A percentile compares a stretch with the other conserved stretches of the same genome.
phyloP scores from a whole-genome alignment of 805 yeast genomes.

The Yarrowia sp. region DNA sequence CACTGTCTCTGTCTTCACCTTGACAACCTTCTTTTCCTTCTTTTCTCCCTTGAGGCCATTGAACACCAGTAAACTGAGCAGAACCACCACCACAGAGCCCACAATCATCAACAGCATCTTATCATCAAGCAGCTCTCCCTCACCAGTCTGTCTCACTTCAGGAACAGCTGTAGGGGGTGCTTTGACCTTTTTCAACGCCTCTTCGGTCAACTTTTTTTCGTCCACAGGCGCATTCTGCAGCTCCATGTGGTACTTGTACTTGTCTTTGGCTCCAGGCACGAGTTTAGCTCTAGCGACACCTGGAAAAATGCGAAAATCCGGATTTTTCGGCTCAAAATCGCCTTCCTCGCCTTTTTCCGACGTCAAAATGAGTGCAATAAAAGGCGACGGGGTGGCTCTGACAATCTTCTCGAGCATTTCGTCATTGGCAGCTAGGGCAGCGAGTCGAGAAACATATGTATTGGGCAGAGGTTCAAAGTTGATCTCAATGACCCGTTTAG shows the following conservation, averaged over 20 bases:
- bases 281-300: neutral
- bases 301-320: conserved; percentile 9
- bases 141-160: neutral
- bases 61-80: neutral
- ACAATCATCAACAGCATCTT: conserved; percentile 4
- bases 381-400: conserved; percentile 74
- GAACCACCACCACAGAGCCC: neutral
- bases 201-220: neutral
- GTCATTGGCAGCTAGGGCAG: conserved; percentile 44
- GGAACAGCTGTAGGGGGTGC: conserved; percentile 11
- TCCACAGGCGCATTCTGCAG: conserved; percentile 16
- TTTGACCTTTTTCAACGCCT: conserved; percentile 11
- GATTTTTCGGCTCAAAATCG: conserved; percentile 13
- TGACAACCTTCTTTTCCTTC: neutral
- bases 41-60: neutral
- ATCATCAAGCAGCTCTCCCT: conserved; percentile 5
- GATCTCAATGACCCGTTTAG: conserved; percentile 13
- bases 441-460: neutral
- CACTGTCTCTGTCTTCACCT: neutral
- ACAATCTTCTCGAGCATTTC: conserved; percentile 53
- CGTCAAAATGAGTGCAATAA: conserved; percentile 59
- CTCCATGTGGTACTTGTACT: conserved; percentile 26
- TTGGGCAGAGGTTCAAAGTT: conserved; percentile 11
- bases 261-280: conserved; percentile 13
- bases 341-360: conserved; percentile 38